Evolutionary conservation across 176 grass and related monocot genomes (phyloP), one percentile per base, ranked within the genome.

Genomic region (Aegilops tauschii): DNA sequence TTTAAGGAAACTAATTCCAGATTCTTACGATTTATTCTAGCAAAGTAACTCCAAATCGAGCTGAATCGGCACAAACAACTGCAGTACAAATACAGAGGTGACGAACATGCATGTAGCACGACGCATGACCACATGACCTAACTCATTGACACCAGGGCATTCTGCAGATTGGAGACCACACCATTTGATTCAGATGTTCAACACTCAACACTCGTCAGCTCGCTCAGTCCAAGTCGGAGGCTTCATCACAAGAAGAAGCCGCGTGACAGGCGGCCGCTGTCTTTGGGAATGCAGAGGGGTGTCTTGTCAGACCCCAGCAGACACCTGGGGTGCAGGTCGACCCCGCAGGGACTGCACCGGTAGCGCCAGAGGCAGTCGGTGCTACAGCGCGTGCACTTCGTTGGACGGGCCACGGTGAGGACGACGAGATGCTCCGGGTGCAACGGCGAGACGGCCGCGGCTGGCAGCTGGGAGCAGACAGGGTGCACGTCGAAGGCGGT

Each of bases 401-500:
- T 3, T 1, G 59, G 18, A 2, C 0, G 18, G 4, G 0, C 72
- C 20, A 52, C 11, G 40, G 28, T 12, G 83, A 76, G 58, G 36
- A 50, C 14, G 39, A 84, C 29, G 28, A 65, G 40, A 42, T 76
- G 40, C 39, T 25, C 40, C 72, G 42, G 73, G 18, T 77, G 83
- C 42, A 77, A 25, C 17, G 72, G 73, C 73, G 73, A 77, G 12
- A 66, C 42, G 8, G 61, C 40, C 8, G 40, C 12, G 72, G 18
- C 29, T 4, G 83, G 61, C 28, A 85, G 73, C 61, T 66, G 61
- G 17, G 61, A 52, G 73, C 83, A 66, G 21, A 77, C 3, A 16
- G 73, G 42, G 42, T 85, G 73, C 83, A 28, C 40, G 29, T 65
- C 42, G 83, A 85, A 66, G 73, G 5, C 73, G 62, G 61, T 67